Conservation (phyloP, 495 filamentous ascomycete species). For the Usnea hakonensis region DNA sequence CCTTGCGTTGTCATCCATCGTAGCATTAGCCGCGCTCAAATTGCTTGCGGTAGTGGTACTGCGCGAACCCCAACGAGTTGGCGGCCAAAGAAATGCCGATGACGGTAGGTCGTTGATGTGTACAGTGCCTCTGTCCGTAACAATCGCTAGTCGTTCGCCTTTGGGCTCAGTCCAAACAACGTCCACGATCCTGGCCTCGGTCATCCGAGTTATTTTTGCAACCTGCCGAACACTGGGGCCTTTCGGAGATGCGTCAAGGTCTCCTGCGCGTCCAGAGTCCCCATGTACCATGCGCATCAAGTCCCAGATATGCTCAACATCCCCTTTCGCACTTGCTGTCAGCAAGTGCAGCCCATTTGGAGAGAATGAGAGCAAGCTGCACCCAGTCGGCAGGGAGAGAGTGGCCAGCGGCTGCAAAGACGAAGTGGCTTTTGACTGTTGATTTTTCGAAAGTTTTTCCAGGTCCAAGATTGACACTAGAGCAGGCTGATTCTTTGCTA, state of each 20-base stretch:
- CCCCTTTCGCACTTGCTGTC: slow-evolving; percentile 86
- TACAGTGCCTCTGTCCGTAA: slow-evolving; percentile 88
- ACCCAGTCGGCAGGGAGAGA: slow-evolving; percentile 73
- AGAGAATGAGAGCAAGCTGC: slow-evolving; percentile 84
- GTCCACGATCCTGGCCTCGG: slow-evolving; percentile 80
- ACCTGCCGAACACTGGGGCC: slow-evolving; percentile 69
- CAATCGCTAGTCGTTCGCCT: slow-evolving; percentile 72
- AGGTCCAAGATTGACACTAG: slow-evolving; percentile 81
- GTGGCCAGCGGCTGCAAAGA: slow-evolving; percentile 58
- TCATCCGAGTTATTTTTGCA: slow-evolving; percentile 81
- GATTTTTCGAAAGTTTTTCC: slow-evolving; percentile 46
- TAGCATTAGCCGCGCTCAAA: slow-evolving; percentile 23
- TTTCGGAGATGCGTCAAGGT: slow-evolving; percentile 26
- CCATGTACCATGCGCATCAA: slow-evolving; percentile 53
- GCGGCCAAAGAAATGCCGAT: slow-evolving; percentile 82
- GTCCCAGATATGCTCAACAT: slow-evolving; percentile 90
- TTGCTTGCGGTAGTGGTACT: slow-evolving; percentile 29
- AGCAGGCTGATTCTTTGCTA: slow-evolving; percentile 56
- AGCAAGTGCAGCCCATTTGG: slow-evolving; percentile 77
- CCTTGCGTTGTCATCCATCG: slow-evolving; percentile 37
- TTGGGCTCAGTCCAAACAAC: slow-evolving; percentile 78
- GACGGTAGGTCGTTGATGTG: slow-evolving; percentile 83
- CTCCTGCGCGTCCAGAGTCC: slow-evolving; percentile 19
- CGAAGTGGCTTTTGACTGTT: slow-evolving; percentile 28
- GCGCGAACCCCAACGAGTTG: slow-evolving; percentile 55